Conservation (phyloP, 345 rosid genomes). For the Brassica rapa region DNA sequence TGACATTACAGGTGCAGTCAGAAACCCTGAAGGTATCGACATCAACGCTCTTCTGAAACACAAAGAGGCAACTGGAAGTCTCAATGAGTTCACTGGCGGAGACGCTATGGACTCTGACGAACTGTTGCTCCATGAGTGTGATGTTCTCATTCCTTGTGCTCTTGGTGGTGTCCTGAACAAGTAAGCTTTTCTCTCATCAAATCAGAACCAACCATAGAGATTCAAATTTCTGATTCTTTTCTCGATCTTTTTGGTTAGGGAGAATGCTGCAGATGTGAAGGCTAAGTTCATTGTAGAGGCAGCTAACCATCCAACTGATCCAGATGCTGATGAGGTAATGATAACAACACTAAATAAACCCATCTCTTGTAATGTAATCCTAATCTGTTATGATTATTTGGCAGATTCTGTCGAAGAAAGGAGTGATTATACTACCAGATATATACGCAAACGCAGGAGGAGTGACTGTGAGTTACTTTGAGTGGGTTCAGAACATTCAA, state of each 20-base stretch:
- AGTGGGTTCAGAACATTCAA: slow-evolving; percentile 99
- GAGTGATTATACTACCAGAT: slow-evolving; percentile 91
- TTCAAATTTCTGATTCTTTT: slow-evolving; percentile 2
- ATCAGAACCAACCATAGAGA: background rate
- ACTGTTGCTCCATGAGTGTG: slow-evolving; percentile 86
- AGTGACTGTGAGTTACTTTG: slow-evolving; percentile 98
- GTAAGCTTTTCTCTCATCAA: slow-evolving; percentile 38
- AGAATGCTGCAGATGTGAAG: slow-evolving; percentile 85
- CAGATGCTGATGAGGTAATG: slow-evolving; percentile 92
- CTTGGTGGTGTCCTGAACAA: slow-evolving; percentile 93
- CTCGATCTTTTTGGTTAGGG: slow-evolving; percentile 46
- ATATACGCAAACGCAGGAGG: slow-evolving; percentile 98
- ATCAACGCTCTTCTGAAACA: slow-evolving; percentile 63
- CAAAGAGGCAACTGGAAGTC: slow-evolving; percentile 63
- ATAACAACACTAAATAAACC: background rate
- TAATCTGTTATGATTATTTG: slow-evolving; percentile 25
- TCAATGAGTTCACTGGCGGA: slow-evolving; percentile 69
- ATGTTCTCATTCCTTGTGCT: slow-evolving; percentile 96
- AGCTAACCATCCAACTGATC: slow-evolving; percentile 98
- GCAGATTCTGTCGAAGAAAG: slow-evolving; percentile 92
- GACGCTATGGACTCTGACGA: slow-evolving; percentile 66
- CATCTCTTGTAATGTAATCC: background rate
- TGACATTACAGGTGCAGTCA: slow-evolving; percentile 88
- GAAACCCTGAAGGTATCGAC: slow-evolving; percentile 75
- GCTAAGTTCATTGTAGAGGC: slow-evolving; percentile 96